A percentile compares a stretch with the other conserved stretches of the same genome.
phyloP scores from a whole-genome alignment of 768 basidiomycete species.

The Tephrocybe sp. region DNA sequence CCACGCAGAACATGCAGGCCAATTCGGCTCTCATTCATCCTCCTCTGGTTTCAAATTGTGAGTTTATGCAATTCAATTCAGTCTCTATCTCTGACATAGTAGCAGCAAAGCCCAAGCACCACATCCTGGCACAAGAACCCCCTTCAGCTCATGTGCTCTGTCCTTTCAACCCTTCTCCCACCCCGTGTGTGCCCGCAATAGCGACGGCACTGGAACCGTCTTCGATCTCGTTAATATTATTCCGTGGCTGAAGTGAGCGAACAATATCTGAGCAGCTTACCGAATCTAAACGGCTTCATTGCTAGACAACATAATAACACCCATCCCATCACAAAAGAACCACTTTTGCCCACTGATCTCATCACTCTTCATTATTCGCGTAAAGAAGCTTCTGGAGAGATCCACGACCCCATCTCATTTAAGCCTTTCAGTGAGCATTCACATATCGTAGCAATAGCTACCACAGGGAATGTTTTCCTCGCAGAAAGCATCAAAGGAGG shows the following conservation, averaged over 20 bases:
- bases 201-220: slow-evolving; percentile 76
- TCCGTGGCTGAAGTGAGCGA: slow-evolving; percentile 85
- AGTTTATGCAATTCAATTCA: slow-evolving; percentile 13
- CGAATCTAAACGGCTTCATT: slow-evolving; percentile 9
- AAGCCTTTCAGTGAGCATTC: slow-evolving; percentile 97
- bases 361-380: slow-evolving; percentile 81
- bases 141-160: slow-evolving; percentile 90
- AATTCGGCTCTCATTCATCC: slow-evolving; percentile 79
- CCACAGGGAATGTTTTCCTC: slow-evolving; percentile 91
- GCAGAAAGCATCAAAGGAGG: slow-evolving; percentile 89
- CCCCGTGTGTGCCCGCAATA: slow-evolving; percentile 85
- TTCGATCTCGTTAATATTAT: slow-evolving; percentile 93
- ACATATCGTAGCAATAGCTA: slow-evolving; percentile 87
- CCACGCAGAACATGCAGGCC: slow-evolving; percentile 82
- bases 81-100: slow-evolving; percentile 13
- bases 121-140: slow-evolving; percentile 64
- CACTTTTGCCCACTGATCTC: slow-evolving; percentile 69
- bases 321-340: slow-evolving; percentile 74
- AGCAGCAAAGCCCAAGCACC: slow-evolving; percentile 67
- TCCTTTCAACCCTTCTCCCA: slow-evolving; percentile 88
- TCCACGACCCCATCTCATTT: slow-evolving; percentile 96
- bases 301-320: slow-evolving; percentile 78
- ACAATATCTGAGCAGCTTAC: not conserved
- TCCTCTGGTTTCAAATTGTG: slow-evolving; percentile 73
- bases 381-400: slow-evolving; percentile 79